Evolutionary conservation across 108 stramenopile species (phyloP).

Genomic region (Hondaea fermentalgiana): DNA sequence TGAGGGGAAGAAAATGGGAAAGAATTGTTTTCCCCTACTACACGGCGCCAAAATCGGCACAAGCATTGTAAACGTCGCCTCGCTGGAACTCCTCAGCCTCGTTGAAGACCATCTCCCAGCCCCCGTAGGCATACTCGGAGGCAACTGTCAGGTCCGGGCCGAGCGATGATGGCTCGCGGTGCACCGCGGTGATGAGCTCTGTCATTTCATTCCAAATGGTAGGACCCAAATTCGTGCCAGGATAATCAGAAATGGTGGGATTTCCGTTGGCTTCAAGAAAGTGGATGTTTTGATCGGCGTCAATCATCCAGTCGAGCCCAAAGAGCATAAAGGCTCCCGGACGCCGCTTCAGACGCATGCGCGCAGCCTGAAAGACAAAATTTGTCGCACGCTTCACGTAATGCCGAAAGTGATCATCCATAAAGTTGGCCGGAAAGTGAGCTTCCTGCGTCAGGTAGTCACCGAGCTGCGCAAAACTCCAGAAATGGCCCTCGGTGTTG

Average conservation of each 20-base stretch:
- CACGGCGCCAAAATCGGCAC: neutral
- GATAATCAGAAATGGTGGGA: neutral
- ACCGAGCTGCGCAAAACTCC: neutral
- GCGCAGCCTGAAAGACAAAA: neutral
- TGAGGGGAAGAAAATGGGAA: too few relatives aligned
- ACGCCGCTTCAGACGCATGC: neutral
- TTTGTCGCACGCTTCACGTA: neutral
- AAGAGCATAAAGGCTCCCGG: neutral
- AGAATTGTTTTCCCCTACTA: neutral
- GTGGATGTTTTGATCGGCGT: neutral
- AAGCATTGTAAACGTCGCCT: neutral
- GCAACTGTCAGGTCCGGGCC: neutral
- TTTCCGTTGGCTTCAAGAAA: constrained; percentile 16
- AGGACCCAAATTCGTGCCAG: neutral
- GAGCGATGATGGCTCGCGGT: neutral
- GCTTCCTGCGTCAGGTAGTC: neutral
- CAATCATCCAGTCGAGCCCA: constrained; percentile 10
- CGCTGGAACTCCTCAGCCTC: neutral
- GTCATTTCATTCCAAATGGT: neutral
- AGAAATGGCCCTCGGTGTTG: neutral
- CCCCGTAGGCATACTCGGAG: neutral
- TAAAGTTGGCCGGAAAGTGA: neutral
- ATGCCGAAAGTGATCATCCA: neutral
- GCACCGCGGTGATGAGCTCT: neutral
- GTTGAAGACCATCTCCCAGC: constrained; percentile 9